These are phyloP conservation scores for Hemileia vastatrix DNA, from an alignment of 1,284 basidiomycete genomes.

Conservation along the genomic window DNA sequence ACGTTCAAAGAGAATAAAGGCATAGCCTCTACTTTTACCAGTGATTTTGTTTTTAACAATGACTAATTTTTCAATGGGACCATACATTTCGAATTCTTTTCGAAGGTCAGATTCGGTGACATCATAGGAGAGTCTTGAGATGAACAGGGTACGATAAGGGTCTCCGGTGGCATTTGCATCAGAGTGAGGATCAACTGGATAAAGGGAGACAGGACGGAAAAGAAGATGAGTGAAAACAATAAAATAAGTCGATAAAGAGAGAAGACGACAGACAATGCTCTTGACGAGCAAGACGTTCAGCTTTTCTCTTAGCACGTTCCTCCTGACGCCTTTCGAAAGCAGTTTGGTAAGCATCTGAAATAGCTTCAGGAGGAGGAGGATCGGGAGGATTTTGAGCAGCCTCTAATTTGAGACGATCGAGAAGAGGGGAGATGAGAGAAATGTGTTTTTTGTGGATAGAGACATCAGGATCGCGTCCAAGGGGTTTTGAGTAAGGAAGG, in stretches of 20 bases:
- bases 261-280: conserved; percentile 51
- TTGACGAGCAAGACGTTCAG: conserved; percentile 63
- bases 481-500: conserved; percentile 69
- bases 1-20: conserved; percentile 93
- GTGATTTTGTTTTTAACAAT: conserved; percentile 63
- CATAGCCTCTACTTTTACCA: conserved; percentile 78
- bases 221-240: conserved; percentile 2
- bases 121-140: conserved; percentile 82
- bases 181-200: conserved; percentile 72
- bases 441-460: conserved; percentile 59
- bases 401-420: conserved; percentile 64
- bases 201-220: not conserved
- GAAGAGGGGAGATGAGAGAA: conserved; percentile 60
- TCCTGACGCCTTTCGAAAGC: conserved; percentile 21
- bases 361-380: conserved; percentile 16
- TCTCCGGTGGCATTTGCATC: conserved; percentile 91
- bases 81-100: conserved; percentile 89
- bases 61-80: conserved; percentile 80
- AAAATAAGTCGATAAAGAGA: not conserved
- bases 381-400: conserved; percentile 51
- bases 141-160: conserved; percentile 97
- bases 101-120: conserved; percentile 83
- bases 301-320: conserved; percentile 60
- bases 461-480: conserved; percentile 69
- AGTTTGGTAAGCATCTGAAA: conserved; percentile 22